Base-by-base conservation (phyloP, 2,329 filamentous ascomycete genomes). In the Decorospora gaudefroyi region DNA sequence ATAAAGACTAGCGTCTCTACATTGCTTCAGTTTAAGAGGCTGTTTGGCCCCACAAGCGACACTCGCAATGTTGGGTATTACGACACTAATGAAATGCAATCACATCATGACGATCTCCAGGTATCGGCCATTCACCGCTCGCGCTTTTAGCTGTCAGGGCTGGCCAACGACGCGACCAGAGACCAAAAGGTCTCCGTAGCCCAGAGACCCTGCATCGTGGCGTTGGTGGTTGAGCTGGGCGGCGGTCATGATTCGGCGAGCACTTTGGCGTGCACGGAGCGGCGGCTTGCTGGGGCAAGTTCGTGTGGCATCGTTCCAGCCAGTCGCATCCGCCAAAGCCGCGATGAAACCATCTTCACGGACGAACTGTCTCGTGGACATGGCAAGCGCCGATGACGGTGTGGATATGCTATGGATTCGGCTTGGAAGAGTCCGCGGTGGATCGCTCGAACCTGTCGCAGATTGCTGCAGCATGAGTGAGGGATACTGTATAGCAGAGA, bases 41-140 rank as follows among this genome's bases (percentile, higher is more conserved):
- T 45, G 45, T 54, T 55, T 53, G 55, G 63, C 59, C 63, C 57
- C 54, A 56, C 62, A 46, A 37, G 37, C 55, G 55, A 65, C 46
- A 61, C 64, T 60, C 54, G 56, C 46, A 67, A 61, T 64, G 63
- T 64, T 62, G 61, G 61, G 62, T 59, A 53, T 57, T 56, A 49
- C 52, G 51, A 50, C 53, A 51, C 50, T 59, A 55, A 60, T 57
- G 29, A 50, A 47, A 34, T 27, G 44, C 32, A 30, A 50, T 46
- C 46, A 59, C 46, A 41, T 32, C 35, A 46, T 42, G 41, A 53
- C 23, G 16, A 30, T 21, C 30, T 35, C 26, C 10, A 35, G 27
- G 12, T 32, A 34, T 30, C 34, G 49, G 15, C 46, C 59, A 59
- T 26, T 52, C 53, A 59, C 35, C n/a, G n/a, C n/a, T n/a, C n/a